Percentiles rank a stretch among this genome's conserved stretches.
These are phyloP conservation scores for Sporobolomyces pararoseus DNA, from an alignment of 768 basidiomycete species.

Conservation along the genomic window DNA sequence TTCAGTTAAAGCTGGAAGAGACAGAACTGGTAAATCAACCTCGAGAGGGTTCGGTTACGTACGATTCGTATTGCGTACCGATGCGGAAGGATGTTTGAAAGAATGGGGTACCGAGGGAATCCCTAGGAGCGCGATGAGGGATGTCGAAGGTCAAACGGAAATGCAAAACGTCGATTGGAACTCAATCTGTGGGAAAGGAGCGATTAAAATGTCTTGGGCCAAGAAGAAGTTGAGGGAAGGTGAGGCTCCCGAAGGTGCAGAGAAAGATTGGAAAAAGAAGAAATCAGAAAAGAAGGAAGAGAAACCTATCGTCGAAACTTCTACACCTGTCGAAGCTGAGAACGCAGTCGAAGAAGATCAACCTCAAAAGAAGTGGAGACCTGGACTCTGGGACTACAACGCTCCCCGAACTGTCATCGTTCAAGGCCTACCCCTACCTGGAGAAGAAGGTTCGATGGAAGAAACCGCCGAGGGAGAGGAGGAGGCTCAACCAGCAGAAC, in stretches of 20 bases:
- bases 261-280: conserved; percentile 33
- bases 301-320: neutral
- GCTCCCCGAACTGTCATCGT: conserved; percentile 67
- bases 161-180: conserved; percentile 38
- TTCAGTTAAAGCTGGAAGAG: conserved; percentile 37
- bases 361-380: conserved; percentile 17
- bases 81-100: conserved; percentile 60
- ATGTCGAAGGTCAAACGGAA: conserved; percentile 30
- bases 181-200: conserved; percentile 23
- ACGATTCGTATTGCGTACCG: conserved; percentile 81
- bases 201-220: conserved; percentile 38
- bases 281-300: conserved; percentile 31
- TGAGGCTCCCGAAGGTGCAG: conserved; percentile 35
- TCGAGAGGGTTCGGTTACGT: conserved; percentile 98
- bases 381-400: conserved; percentile 58
- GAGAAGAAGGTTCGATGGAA: conserved; percentile 32
- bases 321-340: neutral
- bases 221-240: conserved; percentile 43
- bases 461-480: conserved; percentile 19
- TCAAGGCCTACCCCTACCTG: conserved; percentile 47
- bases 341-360: conserved; percentile 19
- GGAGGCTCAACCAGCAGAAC: conserved; percentile 51
- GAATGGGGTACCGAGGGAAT: conserved; percentile 40
- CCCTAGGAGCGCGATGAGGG: conserved; percentile 35
- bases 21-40: conserved; percentile 38